Evolutionary conservation across 768 basidiomycete genomes (phyloP), one percentile per base, ranked within the genome.

Genomic region (Hirschioporus abietinus): DNA sequence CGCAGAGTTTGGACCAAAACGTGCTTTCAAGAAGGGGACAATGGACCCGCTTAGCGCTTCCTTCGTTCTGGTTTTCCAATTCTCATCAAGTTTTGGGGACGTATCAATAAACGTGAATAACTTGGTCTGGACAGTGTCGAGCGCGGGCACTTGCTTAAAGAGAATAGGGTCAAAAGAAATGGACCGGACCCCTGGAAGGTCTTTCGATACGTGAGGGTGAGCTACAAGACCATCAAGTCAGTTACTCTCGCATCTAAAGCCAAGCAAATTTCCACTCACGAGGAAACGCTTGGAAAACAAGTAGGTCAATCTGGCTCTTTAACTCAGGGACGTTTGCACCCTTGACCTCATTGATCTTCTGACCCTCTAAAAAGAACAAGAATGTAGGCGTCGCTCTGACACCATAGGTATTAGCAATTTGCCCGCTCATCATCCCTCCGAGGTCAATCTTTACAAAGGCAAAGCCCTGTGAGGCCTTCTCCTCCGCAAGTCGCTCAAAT

Each of bases 381-480:
- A 98, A 96, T 0, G 93, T 95, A 6, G 95, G 96, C 1, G 93
- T 96, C 20, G 84, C 94, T 18, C 82, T 76, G 0, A 97, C 85
- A 17, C 84, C 80, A 78, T 84, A 91, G 74, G 88, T 80, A 0
- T 75, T 68, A 0, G 89, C 91, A 18, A 96, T 77, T 64, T 79
- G 78, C 2, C 76, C 72, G 0, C 90, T 90, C 75, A 85, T 75
- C 0, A 90, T 91, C 15, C 90, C 83, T 5, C 83, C 85, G 69
- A 93, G 79, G 77, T 98, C 96, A 36, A 97, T 85, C 75, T 93
- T 93, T 3, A 90, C 86, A 70, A 97, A 98, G 1, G 84, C 91
- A 24, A 90, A 84, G 1, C 85, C 85, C n/a, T 72, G 77, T 68
- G 74, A 74, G 58, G 68, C 74, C 71, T 89, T 90, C 70, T 84